Conservation (phyloP, 2,329 filamentous ascomycete species). For the Cladosporium sp. region DNA sequence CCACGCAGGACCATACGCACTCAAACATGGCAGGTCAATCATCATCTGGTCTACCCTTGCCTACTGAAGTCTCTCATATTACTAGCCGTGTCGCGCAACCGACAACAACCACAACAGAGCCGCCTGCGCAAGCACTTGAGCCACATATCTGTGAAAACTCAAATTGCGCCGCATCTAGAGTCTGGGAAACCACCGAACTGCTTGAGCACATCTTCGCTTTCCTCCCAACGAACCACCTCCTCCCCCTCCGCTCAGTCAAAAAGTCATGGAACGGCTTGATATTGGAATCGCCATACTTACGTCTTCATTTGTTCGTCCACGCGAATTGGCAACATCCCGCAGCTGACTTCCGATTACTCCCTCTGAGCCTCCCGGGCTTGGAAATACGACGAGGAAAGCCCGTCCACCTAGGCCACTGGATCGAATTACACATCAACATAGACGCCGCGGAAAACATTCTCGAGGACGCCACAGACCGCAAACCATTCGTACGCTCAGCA, state of each 20-base stretch:
- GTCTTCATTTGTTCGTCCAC: conserved; percentile 21
- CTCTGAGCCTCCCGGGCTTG: conserved; percentile 22
- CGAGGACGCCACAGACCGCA: background rate
- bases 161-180: conserved; percentile 20
- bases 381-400: conserved; percentile 19
- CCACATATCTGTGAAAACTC: background rate
- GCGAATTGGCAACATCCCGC: conserved; percentile 20
- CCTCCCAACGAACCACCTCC: conserved; percentile 20
- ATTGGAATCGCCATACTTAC: conserved; percentile 21
- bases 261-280: conserved; percentile 18
- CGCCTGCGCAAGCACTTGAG: background rate
- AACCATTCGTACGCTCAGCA: background rate
- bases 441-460: conserved; percentile 2
- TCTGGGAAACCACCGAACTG: conserved; percentile 24
- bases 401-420: conserved; percentile 24
- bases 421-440: conserved; percentile 20
- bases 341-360: conserved; percentile 21
- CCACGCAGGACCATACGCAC: too few relatives aligned
- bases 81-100: background rate
- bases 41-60: background rate
- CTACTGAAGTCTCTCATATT: background rate
- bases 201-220: conserved; percentile 21
- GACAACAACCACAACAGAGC: background rate
- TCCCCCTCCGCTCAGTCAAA: conserved; percentile 17
- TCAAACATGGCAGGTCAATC: too few relatives aligned